Conservation (phyloP, 2,329 filamentous ascomycete genomes). For the Penicillium digitatum region DNA sequence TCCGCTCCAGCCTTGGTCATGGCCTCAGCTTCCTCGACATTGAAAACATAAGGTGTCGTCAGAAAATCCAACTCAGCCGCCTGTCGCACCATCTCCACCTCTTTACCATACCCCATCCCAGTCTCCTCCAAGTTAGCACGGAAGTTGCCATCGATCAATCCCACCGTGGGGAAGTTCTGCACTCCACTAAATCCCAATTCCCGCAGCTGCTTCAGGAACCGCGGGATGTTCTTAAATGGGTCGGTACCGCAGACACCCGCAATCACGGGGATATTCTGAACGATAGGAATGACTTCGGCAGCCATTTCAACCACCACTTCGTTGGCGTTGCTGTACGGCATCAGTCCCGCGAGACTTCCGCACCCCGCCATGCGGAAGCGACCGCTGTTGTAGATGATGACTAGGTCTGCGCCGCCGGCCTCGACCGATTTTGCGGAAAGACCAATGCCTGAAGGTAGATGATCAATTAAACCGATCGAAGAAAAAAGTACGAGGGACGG, state of each 20-base stretch:
- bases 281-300: conserved; percentile 62
- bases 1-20: not conserved
- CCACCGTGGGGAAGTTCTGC: conserved; percentile 71
- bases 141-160: conserved; percentile 65
- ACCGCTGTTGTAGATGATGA: conserved; percentile 69
- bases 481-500: too few relatives aligned
- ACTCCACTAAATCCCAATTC: conserved; percentile 64
- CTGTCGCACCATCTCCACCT: conserved; percentile 66
- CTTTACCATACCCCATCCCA: conserved; percentile 63
- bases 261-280: conserved; percentile 61
- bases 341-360: conserved; percentile 64
- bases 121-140: conserved; percentile 66
- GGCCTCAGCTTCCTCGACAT: not conserved
- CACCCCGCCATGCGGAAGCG: conserved; percentile 69
- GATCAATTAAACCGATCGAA: not conserved
- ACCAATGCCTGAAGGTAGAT: conserved; percentile 54
- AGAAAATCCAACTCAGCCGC: conserved; percentile 57
- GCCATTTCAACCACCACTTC: conserved; percentile 68
- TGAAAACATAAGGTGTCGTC: not conserved
- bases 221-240: conserved; percentile 60
- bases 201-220: conserved; percentile 58
- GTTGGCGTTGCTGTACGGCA: conserved; percentile 69
- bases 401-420: conserved; percentile 63
- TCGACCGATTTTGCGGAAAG: conserved; percentile 69
- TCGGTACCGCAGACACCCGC: conserved; percentile 69